Percentiles rank a stretch among this genome's conserved stretches.
phyloP scores from a whole-genome alignment of 805 yeast genomes.

The Candida qinlingensis region DNA sequence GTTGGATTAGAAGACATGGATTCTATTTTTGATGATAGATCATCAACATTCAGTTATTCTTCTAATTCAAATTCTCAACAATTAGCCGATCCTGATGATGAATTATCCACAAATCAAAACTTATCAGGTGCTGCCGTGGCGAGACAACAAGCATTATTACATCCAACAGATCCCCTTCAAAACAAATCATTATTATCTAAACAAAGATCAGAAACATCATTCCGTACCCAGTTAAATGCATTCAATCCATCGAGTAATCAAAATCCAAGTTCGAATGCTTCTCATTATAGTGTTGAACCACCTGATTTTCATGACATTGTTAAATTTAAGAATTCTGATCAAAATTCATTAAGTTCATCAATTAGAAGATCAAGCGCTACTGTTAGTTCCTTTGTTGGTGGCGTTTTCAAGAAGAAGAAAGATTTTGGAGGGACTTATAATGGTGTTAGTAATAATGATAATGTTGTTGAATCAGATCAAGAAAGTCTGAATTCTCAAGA shows the following conservation, averaged over 20 bases:
- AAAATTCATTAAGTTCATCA: constrained; percentile 27
- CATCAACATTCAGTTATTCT: constrained; percentile 27
- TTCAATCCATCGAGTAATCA: constrained; percentile 8
- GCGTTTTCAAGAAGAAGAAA: constrained; percentile 23
- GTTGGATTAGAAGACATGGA: constrained; percentile 90
- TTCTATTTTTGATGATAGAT: constrained; percentile 72
- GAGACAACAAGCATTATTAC: constrained; percentile 32
- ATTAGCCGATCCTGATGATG: constrained; percentile 2
- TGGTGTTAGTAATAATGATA: constrained; percentile 21
- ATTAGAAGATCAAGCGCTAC: constrained; percentile 40
- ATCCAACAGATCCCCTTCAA: constrained; percentile 14
- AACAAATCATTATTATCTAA: constrained; percentile 13
- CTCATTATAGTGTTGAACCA: constrained; percentile 28
- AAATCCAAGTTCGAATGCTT: constrained; percentile 2
- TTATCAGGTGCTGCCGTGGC: constrained; percentile 40
- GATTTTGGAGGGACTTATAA: constrained; percentile 12
- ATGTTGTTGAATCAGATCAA: constrained; percentile 22
- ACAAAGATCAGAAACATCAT: constrained; percentile 21
- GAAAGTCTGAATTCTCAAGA: constrained; percentile 12
- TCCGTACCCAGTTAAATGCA: constrained; percentile 18
- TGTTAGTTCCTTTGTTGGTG: constrained; percentile 31
- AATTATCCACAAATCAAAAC: constrained; percentile 4
- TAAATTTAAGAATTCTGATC: constrained; percentile 27
- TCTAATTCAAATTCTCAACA: constrained; percentile 21
- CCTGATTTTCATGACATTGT: constrained; percentile 34